Evolutionary conservation across 495 filamentous ascomycete genomes (phyloP).

Genomic region (Penicillium chermesinum): DNA sequence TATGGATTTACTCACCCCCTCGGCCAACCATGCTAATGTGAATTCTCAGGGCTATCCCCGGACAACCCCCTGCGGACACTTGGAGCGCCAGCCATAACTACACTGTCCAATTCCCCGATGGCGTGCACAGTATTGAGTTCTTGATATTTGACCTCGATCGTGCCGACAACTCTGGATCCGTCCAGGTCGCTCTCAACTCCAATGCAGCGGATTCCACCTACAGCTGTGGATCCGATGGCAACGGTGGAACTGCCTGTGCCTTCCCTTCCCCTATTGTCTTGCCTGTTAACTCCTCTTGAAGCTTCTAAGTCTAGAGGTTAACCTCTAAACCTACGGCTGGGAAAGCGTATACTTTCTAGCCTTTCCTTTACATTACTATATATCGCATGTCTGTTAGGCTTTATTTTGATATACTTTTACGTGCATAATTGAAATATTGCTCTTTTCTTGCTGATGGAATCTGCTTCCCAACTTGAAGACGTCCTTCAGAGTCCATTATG

Average conservation of each 20-base stretch:
- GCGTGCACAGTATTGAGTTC: background rate
- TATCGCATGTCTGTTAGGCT: no score
- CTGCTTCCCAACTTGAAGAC: no score
- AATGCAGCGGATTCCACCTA: background rate
- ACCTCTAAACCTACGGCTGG: no score
- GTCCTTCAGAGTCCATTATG: no score
- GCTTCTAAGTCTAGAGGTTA: no score
- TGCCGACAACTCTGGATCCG: background rate
- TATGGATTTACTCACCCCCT: background rate
- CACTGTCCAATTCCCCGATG: conserved; percentile 3
- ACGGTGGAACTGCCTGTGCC: background rate
- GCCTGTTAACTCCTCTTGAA: no score
- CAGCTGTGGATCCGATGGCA: background rate
- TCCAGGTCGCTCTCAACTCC: background rate
- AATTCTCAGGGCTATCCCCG: conserved; percentile 1
- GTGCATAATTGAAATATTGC: no score
- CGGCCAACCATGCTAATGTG: background rate
- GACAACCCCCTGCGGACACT: background rate
- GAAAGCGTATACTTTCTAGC: no score
- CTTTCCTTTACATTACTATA: no score
- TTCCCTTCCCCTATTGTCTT: background rate
- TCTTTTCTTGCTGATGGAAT: no score
- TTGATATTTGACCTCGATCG: background rate
- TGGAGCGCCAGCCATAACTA: background rate
- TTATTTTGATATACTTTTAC: no score